Evolutionary conservation across 2,329 filamentous ascomycete species (phyloP), one percentile per base, ranked within the genome.

Genomic region (Aspergillus pseudoterreus): DNA sequence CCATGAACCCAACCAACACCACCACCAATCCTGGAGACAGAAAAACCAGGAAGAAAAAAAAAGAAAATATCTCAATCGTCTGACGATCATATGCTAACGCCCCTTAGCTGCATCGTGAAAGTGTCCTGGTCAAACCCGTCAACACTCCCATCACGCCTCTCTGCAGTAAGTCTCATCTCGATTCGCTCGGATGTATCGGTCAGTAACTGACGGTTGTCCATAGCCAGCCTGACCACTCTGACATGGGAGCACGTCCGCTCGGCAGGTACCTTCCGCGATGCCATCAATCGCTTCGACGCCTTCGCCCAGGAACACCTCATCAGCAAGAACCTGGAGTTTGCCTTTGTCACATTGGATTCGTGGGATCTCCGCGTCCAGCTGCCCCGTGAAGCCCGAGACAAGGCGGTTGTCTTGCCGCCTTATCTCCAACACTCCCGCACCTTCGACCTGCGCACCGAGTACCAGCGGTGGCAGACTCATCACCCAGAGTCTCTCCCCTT

Each of bases 161-260:
- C 48, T 99, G 94, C 84, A 99, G 92, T 96, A 87, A 86, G 92
- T 88, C 46, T 42, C 17, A 19, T 30, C 17, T 50, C 21, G 44
- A 42, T 39, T 30, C 39, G 14, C 30, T 43, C 49, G 50, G 43
- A 49, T 60, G 49, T 54, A 56, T 58, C 55, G 50, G 60, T 58
- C 58, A 60, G 59, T 63, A 56, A 57, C 62, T 64, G 58, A 64
- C 59, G 50, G 51, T 60, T 57, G 55, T 53, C 50, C 71, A 52
- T 55, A 96, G 92, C 94, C 70, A 96, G 92, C 78, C 80, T 99
- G 72, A 99, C 94, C 43, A 99, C 94, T 60, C 80, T 99, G 65
- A 97, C 94, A 49, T 99, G 94, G 94, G 94, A 99, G 74, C 92
- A 99, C 78, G 94, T 99, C 71, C 88, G 92, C 71, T 95, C 92